These are phyloP conservation scores for Aspergillus intermedius DNA, from an alignment of 2,329 filamentous ascomycete species.

Conservation along the genomic window DNA sequence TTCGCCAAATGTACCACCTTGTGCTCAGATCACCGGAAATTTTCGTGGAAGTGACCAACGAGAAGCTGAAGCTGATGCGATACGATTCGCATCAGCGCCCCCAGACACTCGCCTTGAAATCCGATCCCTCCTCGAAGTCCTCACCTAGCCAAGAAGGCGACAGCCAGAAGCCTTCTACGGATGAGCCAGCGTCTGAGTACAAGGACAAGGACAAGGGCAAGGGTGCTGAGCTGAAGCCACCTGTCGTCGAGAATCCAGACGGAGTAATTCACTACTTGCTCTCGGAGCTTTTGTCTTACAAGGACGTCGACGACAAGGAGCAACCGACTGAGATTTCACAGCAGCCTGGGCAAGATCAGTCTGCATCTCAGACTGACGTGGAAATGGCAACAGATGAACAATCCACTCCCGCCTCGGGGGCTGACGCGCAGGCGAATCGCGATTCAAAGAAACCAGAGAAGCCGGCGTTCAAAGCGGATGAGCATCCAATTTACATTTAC, in stretches of 20 bases:
- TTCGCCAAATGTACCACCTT: slow-evolving; percentile 70
- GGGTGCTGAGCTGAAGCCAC: slow-evolving; percentile 65
- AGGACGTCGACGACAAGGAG: slow-evolving; percentile 84
- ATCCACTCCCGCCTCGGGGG: slow-evolving; percentile 27
- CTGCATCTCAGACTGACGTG: slow-evolving; percentile 38
- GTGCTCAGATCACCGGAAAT: slow-evolving; percentile 74
- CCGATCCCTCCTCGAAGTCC: slow-evolving; percentile 26
- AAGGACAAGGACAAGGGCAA: slow-evolving; percentile 45
- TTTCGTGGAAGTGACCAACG: slow-evolving; percentile 82
- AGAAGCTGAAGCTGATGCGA: slow-evolving; percentile 67
- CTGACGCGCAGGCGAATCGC: slow-evolving; percentile 21
- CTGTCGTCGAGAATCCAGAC: slow-evolving; percentile 84
- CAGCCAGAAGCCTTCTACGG: slow-evolving; percentile 13
- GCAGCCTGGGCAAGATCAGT: slow-evolving; percentile 22
- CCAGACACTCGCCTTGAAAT: slow-evolving; percentile 50
- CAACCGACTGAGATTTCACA: slow-evolving; percentile 31
- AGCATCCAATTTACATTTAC: slow-evolving; percentile 94
- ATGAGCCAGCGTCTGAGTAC: slow-evolving; percentile 8
- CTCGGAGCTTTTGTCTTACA: slow-evolving; percentile 84
- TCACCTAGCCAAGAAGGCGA: slow-evolving; percentile 22
- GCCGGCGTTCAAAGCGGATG: slow-evolving; percentile 75
- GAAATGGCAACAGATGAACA: slow-evolving; percentile 44
- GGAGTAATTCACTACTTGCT: slow-evolving; percentile 93
- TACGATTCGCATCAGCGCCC: slow-evolving; percentile 53
- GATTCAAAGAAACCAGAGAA: slow-evolving; percentile 62